Percentiles rank a stretch among this genome's conserved stretches.
These are phyloP conservation scores for Rubia yunnanensis DNA, from an alignment of 257 asterid genomes.

Conservation along the genomic window DNA sequence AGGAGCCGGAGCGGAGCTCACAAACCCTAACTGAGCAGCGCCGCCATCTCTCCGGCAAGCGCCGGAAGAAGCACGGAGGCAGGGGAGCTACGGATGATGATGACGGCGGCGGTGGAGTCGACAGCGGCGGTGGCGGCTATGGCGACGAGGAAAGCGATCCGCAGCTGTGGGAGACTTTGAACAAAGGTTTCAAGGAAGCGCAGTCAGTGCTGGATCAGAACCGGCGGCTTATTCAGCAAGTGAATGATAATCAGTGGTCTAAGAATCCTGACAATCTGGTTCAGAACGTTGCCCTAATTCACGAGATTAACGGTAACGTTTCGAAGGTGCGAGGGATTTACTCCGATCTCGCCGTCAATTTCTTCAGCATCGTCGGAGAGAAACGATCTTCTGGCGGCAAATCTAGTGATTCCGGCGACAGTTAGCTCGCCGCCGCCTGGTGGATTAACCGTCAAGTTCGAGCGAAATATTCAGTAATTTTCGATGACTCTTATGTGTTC, in stretches of 20 bases:
- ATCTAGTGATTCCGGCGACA: neutral
- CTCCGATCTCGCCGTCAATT: slow-evolving; percentile 45
- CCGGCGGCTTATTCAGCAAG: slow-evolving; percentile 53
- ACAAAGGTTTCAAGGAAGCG: slow-evolving; percentile 41
- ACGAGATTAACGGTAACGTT: slow-evolving; percentile 53
- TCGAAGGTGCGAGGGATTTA: slow-evolving; percentile 41
- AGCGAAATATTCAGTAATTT: slow-evolving; percentile 10
- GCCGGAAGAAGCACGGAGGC: slow-evolving; percentile 13
- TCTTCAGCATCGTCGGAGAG: slow-evolving; percentile 32
- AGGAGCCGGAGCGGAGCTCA: slow-evolving; percentile 31
- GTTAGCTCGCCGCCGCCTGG: slow-evolving; percentile 4
- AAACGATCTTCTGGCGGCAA: slow-evolving; percentile 15
- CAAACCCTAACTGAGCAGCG: slow-evolving; percentile 11
- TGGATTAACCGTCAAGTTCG: neutral
- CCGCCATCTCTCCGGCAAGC: slow-evolving; percentile 7
- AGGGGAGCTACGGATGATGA: neutral
- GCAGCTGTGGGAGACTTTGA: slow-evolving; percentile 49
- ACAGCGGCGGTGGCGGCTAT: slow-evolving; percentile 13
- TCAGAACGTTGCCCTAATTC: slow-evolving; percentile 47
- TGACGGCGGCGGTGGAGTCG: slow-evolving; percentile 7
- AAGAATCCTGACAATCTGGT: slow-evolving; percentile 44
- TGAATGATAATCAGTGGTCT: slow-evolving; percentile 56
- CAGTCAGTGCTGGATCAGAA: slow-evolving; percentile 56
- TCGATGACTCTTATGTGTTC: slow-evolving; percentile 3
- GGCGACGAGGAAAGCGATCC: slow-evolving; percentile 28